phyloP scores from a whole-genome alignment of 345 rosid genomes.

The Eucalyptus grandis region DNA sequence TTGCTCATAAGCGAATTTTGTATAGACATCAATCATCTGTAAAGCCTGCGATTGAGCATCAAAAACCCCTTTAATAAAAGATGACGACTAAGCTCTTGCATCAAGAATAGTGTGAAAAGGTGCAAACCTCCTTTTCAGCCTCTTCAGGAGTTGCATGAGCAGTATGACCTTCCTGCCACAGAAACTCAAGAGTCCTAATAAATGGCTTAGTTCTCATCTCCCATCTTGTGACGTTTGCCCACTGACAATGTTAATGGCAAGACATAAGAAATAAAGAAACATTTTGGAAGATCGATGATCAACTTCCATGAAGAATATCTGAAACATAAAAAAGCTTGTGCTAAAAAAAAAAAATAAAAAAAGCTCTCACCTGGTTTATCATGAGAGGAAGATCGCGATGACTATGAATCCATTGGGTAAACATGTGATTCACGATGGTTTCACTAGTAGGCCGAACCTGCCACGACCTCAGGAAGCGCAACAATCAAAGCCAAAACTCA shows the following conservation, averaged over 20 bases:
- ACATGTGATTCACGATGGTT: conserved; percentile 94
- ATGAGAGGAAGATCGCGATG: conserved; percentile 92
- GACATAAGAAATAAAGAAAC: neutral
- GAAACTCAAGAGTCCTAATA: conserved; percentile 91
- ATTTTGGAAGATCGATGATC: neutral
- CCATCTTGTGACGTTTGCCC: conserved; percentile 98
- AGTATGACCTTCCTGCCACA: conserved; percentile 98
- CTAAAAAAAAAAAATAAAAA: too few species aligned
- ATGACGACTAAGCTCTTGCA: neutral
- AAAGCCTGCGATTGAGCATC: conserved; percentile 50
- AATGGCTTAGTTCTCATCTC: conserved; percentile 94
- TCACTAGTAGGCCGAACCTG: conserved; percentile 98
- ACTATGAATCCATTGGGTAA: conserved; percentile 96
- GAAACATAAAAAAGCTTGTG: neutral
- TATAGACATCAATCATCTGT: conserved; percentile 84
- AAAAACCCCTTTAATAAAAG: neutral
- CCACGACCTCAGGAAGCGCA: conserved; percentile 70
- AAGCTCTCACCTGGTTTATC: conserved; percentile 65
- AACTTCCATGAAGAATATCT: neutral
- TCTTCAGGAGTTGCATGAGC: conserved; percentile 84
- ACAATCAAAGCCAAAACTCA: conserved; percentile 68
- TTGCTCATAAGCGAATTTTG: conserved; percentile 85
- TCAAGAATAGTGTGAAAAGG: neutral
- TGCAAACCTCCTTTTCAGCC: conserved; percentile 83
- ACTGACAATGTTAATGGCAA: conserved; percentile 18